These are phyloP conservation scores for Brassica hybrid DNA, from an alignment of 441 rosid genomes.

Conservation along the genomic window DNA sequence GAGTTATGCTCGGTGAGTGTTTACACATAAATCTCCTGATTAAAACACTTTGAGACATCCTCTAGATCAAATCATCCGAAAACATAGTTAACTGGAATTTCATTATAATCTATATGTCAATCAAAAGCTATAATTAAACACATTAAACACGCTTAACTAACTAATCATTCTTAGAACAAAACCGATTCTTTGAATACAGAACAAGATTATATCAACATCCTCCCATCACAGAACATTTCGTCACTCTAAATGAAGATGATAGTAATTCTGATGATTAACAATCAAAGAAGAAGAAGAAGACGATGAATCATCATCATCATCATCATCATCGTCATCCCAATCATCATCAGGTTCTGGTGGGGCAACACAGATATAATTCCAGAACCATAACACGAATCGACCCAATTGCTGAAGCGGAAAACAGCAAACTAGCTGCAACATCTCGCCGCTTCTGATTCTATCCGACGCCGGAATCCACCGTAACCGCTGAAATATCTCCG, in stretches of 20 bases:
- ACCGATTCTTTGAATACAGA: not conserved
- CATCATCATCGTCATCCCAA: constrained; percentile 23
- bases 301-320: constrained; percentile 17
- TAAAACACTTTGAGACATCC: constrained; percentile 4
- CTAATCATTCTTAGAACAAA: not conserved
- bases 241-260: constrained; percentile 66
- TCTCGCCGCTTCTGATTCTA: constrained; percentile 61
- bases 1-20: not conserved
- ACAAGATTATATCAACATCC: not conserved
- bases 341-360: constrained; percentile 55
- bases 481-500: constrained; percentile 53
- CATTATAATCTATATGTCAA: not conserved
- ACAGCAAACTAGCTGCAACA: constrained; percentile 71
- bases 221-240: not conserved
- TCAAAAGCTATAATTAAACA: constrained; percentile 3
- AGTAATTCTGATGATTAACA: constrained; percentile 45
- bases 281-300: constrained; percentile 40
- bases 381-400: constrained; percentile 63
- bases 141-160: not conserved
- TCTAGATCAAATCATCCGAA: not conserved
- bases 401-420: constrained; percentile 72
- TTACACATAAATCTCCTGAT: constrained; percentile 11
- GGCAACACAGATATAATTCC: constrained; percentile 72
- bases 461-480: constrained; percentile 51
- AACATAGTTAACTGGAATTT: not conserved